Evolutionary conservation across 768 basidiomycete genomes (phyloP), one percentile per base, ranked within the genome.

Genomic region (Lepiota venenata): DNA sequence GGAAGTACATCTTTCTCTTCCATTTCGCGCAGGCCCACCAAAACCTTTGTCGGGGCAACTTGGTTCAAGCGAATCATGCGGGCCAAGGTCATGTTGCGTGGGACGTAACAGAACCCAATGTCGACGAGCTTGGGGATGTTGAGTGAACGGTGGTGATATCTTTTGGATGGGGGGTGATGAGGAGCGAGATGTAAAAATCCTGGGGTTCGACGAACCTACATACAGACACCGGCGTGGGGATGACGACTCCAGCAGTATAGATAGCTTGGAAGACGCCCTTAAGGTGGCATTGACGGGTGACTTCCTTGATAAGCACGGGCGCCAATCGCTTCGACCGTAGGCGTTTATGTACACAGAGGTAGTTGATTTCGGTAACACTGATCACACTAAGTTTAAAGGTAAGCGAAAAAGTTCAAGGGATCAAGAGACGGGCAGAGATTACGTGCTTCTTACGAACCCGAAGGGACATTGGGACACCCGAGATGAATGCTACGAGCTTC

Each of bases 301-400:
- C 88, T 65, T 99, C 97, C 67, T 97, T 97, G 73, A 99, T 98
- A 47, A 99, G 79, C 11, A 98, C 91, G 0, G 97, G 97, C 0
- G 97, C 87, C 20, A 98, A 76, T 38, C 97, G 88, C 68, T 98
- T 98, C 0, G 93, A 91, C 15, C 97, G 88, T 35, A 98, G 74
- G 70, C 97, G 98, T 76, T 99, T 99, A 80, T 97, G 95, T 1
- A 98, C 86, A 63, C 93, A 96, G 47, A 99, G 87, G 71, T 91
- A 98, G 69, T 98, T 99, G 74, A 99, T 95, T 70, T 98, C 97
- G 66, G 85, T 86, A 39, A 85, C 83, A 25, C 70, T 73, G 64
- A 98, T 78, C 4, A 75, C 70, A 43, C 91, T 94, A 35, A 60
- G 20, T 35, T 45, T 10, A n/a, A 56, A 43, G 20, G 42, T 16